Evolutionary conservation across 148 eudicot species (phyloP).

Genomic region (Polygonum aviculare): DNA sequence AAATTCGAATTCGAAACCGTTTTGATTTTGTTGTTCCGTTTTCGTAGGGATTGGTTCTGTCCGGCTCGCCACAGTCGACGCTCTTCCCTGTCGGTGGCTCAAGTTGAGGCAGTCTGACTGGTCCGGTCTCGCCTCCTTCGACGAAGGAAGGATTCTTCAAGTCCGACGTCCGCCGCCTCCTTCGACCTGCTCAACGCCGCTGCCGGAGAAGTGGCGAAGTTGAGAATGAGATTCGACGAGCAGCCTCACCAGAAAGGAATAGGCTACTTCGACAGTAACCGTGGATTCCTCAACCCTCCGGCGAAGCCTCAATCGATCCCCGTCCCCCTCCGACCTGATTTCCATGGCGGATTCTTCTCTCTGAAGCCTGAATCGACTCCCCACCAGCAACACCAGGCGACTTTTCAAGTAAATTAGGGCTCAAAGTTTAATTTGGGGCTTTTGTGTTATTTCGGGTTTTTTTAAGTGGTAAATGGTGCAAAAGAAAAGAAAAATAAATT

Average conservation of each 20-base stretch:
- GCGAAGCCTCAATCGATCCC: not conserved
- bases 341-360: not conserved
- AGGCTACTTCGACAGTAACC: slow-evolving; percentile 13
- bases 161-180: not conserved
- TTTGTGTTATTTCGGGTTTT: too few species aligned
- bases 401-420: not conserved
- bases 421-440: too few species aligned
- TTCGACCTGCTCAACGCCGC: slow-evolving; percentile 15
- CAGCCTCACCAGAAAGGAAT: not conserved
- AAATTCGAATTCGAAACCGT: too few species aligned
- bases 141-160: too few species aligned
- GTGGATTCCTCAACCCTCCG: not conserved
- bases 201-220: slow-evolving; percentile 19
- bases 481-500: too few species aligned
- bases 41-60: slow-evolving; percentile 6
- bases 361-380: not conserved
- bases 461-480: too few species aligned
- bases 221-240: slow-evolving; percentile 7
- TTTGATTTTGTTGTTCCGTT: too few species aligned
- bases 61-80: slow-evolving; percentile 12
- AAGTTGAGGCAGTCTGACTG: slow-evolving; percentile 11
- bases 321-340: not conserved
- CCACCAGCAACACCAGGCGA: not conserved
- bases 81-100: slow-evolving; percentile 1
- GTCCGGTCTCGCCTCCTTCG: slow-evolving; percentile 9